Conservation (phyloP, 139 green algal genomes). For the Eudorina sp. region DNA sequence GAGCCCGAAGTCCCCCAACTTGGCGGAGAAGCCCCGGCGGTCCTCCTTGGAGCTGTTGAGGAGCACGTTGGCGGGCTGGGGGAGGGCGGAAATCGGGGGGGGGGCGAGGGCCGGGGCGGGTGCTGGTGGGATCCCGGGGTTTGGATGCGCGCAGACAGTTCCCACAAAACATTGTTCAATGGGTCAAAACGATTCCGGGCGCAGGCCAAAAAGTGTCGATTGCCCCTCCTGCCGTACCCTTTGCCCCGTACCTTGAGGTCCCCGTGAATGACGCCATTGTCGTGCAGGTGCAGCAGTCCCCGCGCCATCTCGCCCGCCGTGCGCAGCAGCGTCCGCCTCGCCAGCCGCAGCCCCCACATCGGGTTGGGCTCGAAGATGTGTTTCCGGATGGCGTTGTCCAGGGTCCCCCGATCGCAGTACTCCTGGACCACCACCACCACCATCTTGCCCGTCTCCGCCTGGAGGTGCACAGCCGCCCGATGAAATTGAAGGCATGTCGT, state of each 20-base stretch:
- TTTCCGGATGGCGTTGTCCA: not conserved
- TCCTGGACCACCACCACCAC: conserved; percentile 6
- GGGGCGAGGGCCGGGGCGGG: not conserved
- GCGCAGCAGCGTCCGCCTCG: conserved; percentile 26
- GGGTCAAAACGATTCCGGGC: not conserved
- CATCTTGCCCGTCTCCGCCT: conserved; percentile 4
- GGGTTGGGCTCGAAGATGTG: not conserved
- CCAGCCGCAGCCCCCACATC: conserved; percentile 9
- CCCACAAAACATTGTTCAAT: not conserved
- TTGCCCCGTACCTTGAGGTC: conserved; percentile 8
- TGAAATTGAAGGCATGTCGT: too few relatives aligned
- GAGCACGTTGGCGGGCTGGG: conserved; percentile 26
- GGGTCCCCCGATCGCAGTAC: not conserved
- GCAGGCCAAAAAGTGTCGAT: too few relatives aligned
- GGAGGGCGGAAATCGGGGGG: not conserved
- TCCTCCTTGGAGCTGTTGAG: conserved; percentile 5
- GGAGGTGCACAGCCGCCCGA: not conserved
- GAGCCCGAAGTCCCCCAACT: conserved; percentile 19
- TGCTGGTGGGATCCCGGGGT: not conserved
- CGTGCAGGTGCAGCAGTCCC: conserved; percentile 67
- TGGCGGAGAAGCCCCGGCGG: conserved; percentile 26
- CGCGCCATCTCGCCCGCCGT: conserved; percentile 46
- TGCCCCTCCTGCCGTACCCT: not conserved
- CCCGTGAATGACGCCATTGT: conserved; percentile 46
- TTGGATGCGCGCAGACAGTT: not conserved